Conservation (phyloP, 2,329 filamentous ascomycete genomes). For the Penicillium sp. region DNA sequence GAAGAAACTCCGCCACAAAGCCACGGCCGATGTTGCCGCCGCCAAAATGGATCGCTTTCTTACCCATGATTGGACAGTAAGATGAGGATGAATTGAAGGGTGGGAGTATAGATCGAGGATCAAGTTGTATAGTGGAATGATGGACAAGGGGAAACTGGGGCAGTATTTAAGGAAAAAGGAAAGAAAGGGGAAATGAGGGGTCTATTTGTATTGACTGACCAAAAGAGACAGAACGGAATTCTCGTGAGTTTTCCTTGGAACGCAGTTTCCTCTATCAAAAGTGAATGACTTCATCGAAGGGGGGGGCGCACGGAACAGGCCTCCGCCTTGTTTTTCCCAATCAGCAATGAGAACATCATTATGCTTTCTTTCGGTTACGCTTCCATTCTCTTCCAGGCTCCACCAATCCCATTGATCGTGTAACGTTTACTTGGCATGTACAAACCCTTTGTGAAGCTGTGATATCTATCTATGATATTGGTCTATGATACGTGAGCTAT, state of each 20-base stretch:
- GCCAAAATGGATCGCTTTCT: slow-evolving; percentile 81
- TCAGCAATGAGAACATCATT: neutral
- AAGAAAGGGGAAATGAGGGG: neutral
- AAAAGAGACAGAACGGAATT: neutral
- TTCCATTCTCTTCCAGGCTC: neutral
- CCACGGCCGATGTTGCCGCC: slow-evolving; percentile 85
- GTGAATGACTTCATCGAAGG: slow-evolving; percentile 27
- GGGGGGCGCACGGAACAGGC: slow-evolving; percentile 14
- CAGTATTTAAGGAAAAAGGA: neutral
- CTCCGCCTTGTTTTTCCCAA: slow-evolving; percentile 23
- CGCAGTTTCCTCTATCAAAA: neutral
- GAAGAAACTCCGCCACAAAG: slow-evolving; percentile 87
- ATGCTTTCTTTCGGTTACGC: neutral
- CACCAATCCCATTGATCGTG: neutral
- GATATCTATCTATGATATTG: too few species aligned
- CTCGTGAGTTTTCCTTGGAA: neutral
- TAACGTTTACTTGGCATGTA: neutral
- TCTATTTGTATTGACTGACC: neutral
- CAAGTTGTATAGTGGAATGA: slow-evolving; percentile 1
- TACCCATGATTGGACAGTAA: slow-evolving; percentile 39
- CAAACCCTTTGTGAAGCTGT: neutral
- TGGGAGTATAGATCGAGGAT: neutral
- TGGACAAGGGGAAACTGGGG: neutral
- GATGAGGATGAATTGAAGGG: neutral
- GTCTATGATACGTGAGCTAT: too few species aligned